Conservation (phyloP, 257 asterid species). For the Salvia hispanica region DNA sequence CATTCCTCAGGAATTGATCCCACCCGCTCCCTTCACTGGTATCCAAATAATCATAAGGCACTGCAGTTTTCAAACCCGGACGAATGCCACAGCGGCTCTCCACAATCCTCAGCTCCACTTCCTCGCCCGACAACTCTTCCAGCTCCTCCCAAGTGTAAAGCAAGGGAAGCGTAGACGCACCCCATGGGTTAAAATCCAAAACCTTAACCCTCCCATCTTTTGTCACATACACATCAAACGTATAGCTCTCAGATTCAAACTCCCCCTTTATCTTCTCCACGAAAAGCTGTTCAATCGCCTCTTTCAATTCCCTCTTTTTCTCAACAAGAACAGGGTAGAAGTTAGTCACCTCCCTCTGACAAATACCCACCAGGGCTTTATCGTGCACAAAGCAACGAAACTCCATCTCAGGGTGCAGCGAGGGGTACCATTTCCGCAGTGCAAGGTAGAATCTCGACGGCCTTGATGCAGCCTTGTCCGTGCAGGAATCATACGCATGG, state of each 20-base stretch:
- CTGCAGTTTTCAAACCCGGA: conserved; percentile 85
- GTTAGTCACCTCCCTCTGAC: conserved; percentile 85
- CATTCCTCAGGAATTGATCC: conserved; percentile 76
- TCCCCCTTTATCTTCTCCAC: conserved; percentile 43
- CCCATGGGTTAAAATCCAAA: conserved; percentile 94
- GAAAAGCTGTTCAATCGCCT: conserved; percentile 48
- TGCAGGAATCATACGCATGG: conserved; percentile 78
- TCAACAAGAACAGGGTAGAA: conserved; percentile 75
- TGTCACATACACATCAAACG: conserved; percentile 76
- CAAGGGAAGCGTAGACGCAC: conserved; percentile 74
- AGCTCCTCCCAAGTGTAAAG: conserved; percentile 81
- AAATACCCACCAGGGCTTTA: conserved; percentile 55
- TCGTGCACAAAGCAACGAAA: conserved; percentile 74
- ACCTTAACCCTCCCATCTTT: conserved; percentile 70
- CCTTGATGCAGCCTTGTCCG: conserved; percentile 56
- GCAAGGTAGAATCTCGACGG: conserved; percentile 72
- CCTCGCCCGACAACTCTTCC: conserved; percentile 42
- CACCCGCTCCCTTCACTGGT: conserved; percentile 86
- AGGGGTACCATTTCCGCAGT: conserved; percentile 80
- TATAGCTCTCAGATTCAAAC: conserved; percentile 61
- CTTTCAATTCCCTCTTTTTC: conserved; percentile 38
- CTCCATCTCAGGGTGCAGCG: conserved; percentile 81
- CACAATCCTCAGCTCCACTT: conserved; percentile 61
- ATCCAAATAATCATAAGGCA: conserved; percentile 85
- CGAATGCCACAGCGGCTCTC: conserved; percentile 70